A percentile compares a stretch with the other conserved stretches of the same genome.
phyloP scores from a whole-genome alignment of 148 eudicot species.

The Silene uniflora region DNA sequence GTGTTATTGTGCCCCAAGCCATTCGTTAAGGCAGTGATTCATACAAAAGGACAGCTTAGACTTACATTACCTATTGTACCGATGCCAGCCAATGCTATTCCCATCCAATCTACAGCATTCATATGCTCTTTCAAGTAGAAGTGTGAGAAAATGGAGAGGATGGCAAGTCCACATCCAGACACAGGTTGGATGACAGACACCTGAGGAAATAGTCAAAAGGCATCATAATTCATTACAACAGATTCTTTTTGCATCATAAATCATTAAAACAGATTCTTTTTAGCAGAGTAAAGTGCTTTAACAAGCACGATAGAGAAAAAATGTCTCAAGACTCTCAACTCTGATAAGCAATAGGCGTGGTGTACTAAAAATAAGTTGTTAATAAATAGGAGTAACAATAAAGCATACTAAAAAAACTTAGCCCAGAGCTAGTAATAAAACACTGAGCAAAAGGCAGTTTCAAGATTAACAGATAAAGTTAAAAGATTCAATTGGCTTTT shows the following conservation, averaged over 20 bases:
- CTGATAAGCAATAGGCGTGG: neutral
- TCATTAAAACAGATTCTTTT: neutral
- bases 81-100: slow-evolving; percentile 83
- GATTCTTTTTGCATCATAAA: slow-evolving; percentile 2
- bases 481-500: too few species aligned
- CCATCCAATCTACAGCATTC: slow-evolving; percentile 97
- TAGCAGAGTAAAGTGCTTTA: neutral
- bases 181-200: slow-evolving; percentile 98
- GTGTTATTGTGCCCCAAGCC: slow-evolving; percentile 2
- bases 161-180: slow-evolving; percentile 99
- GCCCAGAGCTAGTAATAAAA: neutral
- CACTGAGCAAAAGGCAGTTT: neutral
- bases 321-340: neutral
- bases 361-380: neutral
- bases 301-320: neutral
- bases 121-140: slow-evolving; percentile 90
- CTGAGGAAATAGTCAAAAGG: slow-evolving; percentile 37
- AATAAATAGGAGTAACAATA: neutral
- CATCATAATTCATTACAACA: slow-evolving; percentile 2
- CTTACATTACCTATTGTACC: slow-evolving; percentile 95
- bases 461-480: neutral
- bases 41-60: slow-evolving; percentile 14
- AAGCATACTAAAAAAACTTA: neutral
- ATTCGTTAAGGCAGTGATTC: neutral
- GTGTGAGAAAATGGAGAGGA: slow-evolving; percentile 97